A percentile compares a stretch with the other conserved stretches of the same genome.
Conservation (phyloP, 441 rosid species). For the Corymbia calophylla region DNA sequence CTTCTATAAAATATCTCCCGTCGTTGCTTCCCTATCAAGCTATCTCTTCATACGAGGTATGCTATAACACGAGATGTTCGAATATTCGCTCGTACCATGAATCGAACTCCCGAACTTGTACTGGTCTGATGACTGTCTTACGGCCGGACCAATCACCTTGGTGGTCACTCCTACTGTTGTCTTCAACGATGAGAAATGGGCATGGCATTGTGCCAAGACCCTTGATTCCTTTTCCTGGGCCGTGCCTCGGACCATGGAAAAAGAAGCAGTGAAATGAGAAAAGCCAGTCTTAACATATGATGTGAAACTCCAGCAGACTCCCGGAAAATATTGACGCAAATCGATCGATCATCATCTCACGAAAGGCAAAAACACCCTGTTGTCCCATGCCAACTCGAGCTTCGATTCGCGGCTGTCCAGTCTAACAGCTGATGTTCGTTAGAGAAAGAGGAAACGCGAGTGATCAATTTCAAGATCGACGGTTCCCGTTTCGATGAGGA, state of each 20-base stretch:
- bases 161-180: neutral
- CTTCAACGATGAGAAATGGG: neutral
- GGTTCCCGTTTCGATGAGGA: neutral
- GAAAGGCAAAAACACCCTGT: neutral
- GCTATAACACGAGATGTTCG: rapidly evolving
- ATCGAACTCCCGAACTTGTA: neutral
- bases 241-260: neutral
- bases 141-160: neutral
- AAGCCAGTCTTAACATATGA: neutral
- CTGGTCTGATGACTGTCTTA: rapidly evolving
- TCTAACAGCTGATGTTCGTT: neutral
- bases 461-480: neutral
- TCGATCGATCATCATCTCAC: neutral
- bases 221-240: neutral
- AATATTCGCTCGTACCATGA: neutral
- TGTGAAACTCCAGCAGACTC: neutral
- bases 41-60: rapidly evolving
- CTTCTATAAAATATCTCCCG: neutral
- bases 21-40: rapidly evolving
- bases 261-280: neutral
- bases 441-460: neutral
- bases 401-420: neutral
- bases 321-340: neutral
- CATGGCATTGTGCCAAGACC: neutral
- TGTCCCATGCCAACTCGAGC: neutral